These are phyloP conservation scores for Sorghum bicolor DNA, from an alignment of 176 grass and related monocot species.

Conservation along the genomic window DNA sequence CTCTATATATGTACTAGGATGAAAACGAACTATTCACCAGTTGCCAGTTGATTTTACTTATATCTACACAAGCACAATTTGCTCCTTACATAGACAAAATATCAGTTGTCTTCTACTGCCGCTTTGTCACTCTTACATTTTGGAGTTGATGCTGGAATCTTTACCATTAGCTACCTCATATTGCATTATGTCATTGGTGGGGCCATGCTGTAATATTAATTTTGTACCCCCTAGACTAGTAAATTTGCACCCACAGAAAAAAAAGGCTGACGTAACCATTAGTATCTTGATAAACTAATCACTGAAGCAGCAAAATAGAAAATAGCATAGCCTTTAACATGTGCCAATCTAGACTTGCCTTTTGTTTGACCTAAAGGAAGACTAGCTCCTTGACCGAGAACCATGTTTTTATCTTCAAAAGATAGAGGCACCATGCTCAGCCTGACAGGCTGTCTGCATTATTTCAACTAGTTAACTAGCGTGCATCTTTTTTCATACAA, in stretches of 20 bases:
- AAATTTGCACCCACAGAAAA: neutral
- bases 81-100: neutral
- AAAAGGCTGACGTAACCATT: neutral
- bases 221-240: neutral
- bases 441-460: neutral
- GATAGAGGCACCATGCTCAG: neutral
- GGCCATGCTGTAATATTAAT: neutral
- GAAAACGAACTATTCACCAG: neutral
- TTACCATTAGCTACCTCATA: neutral
- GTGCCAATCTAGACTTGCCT: neutral
- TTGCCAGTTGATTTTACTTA: neutral
- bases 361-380: conserved; percentile 1
- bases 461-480: neutral
- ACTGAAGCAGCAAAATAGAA: neutral
- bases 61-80: neutral
- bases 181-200: neutral
- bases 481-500: neutral
- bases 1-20: neutral
- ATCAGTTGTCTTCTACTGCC: neutral
- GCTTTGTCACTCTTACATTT: neutral
- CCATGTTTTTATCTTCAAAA: neutral
- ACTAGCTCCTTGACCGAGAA: neutral
- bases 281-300: neutral
- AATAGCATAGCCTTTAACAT: conserved; percentile 1
- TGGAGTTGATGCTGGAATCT: neutral